Conservation (phyloP, 2,329 filamentous ascomycete genomes). For the Calonectria ilicicola region DNA sequence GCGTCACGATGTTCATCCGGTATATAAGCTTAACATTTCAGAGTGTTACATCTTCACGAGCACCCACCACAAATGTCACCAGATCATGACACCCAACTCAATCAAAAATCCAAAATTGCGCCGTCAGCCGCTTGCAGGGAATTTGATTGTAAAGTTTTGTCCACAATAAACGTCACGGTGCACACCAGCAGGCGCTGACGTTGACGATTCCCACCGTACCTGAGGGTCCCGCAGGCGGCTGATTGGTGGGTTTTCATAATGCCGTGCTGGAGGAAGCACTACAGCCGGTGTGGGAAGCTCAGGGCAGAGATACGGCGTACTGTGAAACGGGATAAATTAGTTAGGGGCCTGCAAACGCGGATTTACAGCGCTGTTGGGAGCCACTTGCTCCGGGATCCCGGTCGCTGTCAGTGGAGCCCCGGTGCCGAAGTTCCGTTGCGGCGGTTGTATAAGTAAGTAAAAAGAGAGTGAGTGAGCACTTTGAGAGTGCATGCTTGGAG, state of each 20-base stretch:
- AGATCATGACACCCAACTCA: neutral
- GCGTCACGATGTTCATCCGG: neutral
- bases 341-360: slow-evolving; percentile 11
- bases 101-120: neutral
- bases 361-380: neutral
- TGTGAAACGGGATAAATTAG: slow-evolving; percentile 4
- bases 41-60: too few species aligned
- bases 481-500: neutral
- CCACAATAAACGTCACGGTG: neutral
- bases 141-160: neutral
- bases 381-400: neutral
- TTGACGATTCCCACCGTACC: neutral
- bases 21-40: neutral
- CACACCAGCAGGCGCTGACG: neutral
- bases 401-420: neutral
- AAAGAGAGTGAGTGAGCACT: neutral
- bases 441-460: slow-evolving; percentile 5
- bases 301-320: neutral
- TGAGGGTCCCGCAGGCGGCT: neutral
- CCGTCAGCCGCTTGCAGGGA: neutral
- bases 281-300: neutral
- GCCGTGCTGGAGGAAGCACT: neutral
- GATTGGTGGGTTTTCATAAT: slow-evolving; percentile 12
- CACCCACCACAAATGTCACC: neutral
- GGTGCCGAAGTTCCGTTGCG: slow-evolving; percentile 17